These are phyloP conservation scores for Dioszegia hungarica DNA, from an alignment of 768 basidiomycete species.

Conservation along the genomic window DNA sequence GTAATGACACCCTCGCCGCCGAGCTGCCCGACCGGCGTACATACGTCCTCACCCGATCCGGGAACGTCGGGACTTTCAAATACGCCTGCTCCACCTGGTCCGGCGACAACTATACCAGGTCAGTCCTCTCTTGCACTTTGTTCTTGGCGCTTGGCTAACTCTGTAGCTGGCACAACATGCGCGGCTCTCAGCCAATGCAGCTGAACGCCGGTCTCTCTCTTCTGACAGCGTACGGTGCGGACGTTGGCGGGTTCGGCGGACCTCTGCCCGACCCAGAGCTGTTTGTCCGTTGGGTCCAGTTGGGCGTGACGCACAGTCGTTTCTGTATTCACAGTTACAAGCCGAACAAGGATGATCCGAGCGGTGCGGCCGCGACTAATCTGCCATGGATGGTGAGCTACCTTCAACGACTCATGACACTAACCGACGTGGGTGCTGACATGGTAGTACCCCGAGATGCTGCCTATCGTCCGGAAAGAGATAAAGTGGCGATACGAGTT, in stretches of 20 bases:
- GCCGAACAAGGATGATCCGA: conserved; percentile 38
- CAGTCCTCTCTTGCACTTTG: background rate
- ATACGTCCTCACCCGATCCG: conserved; percentile 46
- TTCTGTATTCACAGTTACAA: conserved; percentile 50
- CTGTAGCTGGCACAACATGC: conserved; percentile 42
- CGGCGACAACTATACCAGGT: conserved; percentile 42
- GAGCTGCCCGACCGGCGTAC: conserved; percentile 33
- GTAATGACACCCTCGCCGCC: conserved; percentile 29
- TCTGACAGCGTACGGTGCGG: conserved; percentile 42
- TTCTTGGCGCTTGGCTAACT: background rate
- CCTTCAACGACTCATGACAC: background rate
- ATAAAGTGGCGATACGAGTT: conserved; percentile 49
- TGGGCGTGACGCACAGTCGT: conserved; percentile 39
- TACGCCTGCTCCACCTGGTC: conserved; percentile 45
- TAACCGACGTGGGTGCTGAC: background rate
- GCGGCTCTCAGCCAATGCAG: conserved; percentile 43
- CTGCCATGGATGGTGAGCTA: conserved; percentile 45
- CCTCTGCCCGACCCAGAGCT: conserved; percentile 43
- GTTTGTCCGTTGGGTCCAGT: conserved; percentile 47
- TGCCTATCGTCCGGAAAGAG: conserved; percentile 35
- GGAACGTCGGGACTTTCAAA: conserved; percentile 44
- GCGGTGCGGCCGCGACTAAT: conserved; percentile 38
- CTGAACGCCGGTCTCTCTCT: conserved; percentile 44
- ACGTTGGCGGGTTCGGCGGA: conserved; percentile 48
- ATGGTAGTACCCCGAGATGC: conserved; percentile 41